Evolutionary conservation across 2,329 filamentous ascomycete genomes (phyloP), one percentile per base, ranked within the genome.

Genomic region (Pseudopyrenochaeta lycopersici): DNA sequence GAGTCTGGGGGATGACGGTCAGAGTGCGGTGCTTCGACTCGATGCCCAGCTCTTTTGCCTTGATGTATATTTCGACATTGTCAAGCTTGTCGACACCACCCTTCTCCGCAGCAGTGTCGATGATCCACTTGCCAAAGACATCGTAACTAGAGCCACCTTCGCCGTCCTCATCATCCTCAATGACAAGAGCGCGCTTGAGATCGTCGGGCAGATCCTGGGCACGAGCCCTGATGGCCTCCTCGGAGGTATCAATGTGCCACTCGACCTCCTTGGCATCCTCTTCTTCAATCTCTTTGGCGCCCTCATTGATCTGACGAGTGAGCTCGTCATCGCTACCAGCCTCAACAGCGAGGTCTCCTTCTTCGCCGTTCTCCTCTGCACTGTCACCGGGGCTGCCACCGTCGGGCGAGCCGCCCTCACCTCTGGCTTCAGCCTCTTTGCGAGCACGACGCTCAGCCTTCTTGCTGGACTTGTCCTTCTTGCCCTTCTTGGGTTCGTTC

Each of bases 181-280:
- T 84, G 70, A 90, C 91, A 63, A 98, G 88, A 74, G 92, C 90
- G 74, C 91, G 89, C 86, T 97, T 97, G 75, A 99, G 89, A 74
- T 98, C 95, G 64, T 88, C 89, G n/a, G 95, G 92, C 46, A 99
- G 90, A 63, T 92, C 89, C 78, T 94, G 90, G 75, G 93, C 91
- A 77, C 95, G 95, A 69, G 94, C 94, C 81, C 90, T 93, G 82
- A 98, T 90, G 63, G 95, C 95, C 76, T 92, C 92, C 76, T 93
- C 92, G 62, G 93, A 97, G 82, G 96, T 95, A 76, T 99, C 95
- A 55, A 98, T 91, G 58, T 93, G 91, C 95, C 95, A 99, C 64
- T 96, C 87, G 59, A 96, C 88, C 63, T 97, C 91, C 77, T 93
- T 91, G 70, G 86, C 84, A 69, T 89, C 86, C 49, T 86, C 83